phyloP scores from a whole-genome alignment of 2,329 filamentous ascomycete species.

The Colletotrichum siamense region DNA sequence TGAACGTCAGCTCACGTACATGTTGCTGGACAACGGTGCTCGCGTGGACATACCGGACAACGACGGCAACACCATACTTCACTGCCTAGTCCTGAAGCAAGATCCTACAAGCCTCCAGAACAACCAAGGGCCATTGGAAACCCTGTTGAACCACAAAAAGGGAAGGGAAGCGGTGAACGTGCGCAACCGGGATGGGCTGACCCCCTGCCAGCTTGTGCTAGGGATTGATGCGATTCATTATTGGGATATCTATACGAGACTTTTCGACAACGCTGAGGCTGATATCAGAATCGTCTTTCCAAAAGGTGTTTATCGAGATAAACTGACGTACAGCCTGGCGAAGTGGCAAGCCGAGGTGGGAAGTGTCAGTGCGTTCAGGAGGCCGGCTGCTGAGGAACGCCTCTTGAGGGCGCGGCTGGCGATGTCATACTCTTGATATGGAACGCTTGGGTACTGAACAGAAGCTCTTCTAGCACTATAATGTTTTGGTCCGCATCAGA shows the following conservation, averaged over 20 bases:
- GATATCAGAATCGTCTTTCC: neutral
- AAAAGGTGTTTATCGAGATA: neutral
- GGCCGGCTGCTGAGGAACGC: neutral
- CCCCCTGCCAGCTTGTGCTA: neutral
- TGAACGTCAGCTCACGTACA: neutral
- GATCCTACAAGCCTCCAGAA: neutral
- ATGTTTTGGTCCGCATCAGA: too few relatives aligned
- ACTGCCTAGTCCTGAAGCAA: fast-evolving
- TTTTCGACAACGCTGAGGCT: neutral
- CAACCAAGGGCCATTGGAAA: neutral
- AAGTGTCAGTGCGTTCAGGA: neutral
- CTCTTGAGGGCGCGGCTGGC: neutral
- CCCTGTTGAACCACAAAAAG: neutral
- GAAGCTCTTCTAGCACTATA: neutral
- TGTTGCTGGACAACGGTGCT: neutral
- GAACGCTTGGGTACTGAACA: fast-evolving
- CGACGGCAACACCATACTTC: neutral
- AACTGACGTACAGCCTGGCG: neutral
- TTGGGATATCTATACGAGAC: neutral
- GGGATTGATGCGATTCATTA: neutral
- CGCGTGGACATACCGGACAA: neutral
- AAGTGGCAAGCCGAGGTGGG: neutral
- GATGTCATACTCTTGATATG: neutral
- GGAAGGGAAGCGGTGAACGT: neutral
- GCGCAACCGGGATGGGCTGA: neutral